phyloP scores from a whole-genome alignment of 108 stramenopile genomes.

The Pseudonitzschia multistriata region DNA sequence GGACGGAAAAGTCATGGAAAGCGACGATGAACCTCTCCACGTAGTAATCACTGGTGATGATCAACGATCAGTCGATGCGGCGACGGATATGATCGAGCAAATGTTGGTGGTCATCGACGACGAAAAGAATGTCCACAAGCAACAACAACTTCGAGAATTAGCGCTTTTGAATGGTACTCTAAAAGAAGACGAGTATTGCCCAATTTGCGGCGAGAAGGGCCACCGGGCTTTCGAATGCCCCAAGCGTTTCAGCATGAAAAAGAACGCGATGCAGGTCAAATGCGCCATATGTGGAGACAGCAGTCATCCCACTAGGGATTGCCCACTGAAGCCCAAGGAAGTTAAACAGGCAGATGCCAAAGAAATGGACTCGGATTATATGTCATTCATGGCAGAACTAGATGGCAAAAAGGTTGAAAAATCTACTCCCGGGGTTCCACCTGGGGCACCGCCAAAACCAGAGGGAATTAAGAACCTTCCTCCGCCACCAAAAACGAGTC shows the following conservation, averaged over 20 bases:
- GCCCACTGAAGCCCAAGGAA: conserved; percentile 52
- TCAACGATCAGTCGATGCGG: conserved; percentile 82
- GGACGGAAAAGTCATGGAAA: conserved; percentile 78
- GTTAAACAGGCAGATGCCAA: conserved; percentile 47
- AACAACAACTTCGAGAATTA: conserved; percentile 92
- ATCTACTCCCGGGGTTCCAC: conserved; percentile 23
- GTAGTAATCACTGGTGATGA: conserved; percentile 94
- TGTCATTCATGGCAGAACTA: conserved; percentile 96
- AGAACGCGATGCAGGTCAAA: conserved; percentile 55
- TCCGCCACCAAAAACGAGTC: conserved; percentile 14
- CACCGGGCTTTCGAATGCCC: conserved; percentile 97
- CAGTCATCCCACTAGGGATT: conserved; percentile 97
- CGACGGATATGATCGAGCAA: conserved; percentile 87
- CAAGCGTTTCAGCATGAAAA: conserved; percentile 59
- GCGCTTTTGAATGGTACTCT: conserved; percentile 98
- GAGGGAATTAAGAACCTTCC: not conserved
- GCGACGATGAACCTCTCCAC: conserved; percentile 94
- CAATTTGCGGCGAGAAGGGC: conserved; percentile 96
- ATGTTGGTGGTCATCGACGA: conserved; percentile 97
- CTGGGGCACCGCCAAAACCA: conserved; percentile 25
- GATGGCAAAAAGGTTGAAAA: conserved; percentile 72
- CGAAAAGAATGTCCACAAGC: conserved; percentile 97
- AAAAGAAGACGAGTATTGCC: conserved; percentile 97
- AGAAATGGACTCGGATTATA: conserved; percentile 89
- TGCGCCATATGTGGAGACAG: conserved; percentile 99